Conservation (phyloP, 345 rosid species). For the Salix arbutifolia region DNA sequence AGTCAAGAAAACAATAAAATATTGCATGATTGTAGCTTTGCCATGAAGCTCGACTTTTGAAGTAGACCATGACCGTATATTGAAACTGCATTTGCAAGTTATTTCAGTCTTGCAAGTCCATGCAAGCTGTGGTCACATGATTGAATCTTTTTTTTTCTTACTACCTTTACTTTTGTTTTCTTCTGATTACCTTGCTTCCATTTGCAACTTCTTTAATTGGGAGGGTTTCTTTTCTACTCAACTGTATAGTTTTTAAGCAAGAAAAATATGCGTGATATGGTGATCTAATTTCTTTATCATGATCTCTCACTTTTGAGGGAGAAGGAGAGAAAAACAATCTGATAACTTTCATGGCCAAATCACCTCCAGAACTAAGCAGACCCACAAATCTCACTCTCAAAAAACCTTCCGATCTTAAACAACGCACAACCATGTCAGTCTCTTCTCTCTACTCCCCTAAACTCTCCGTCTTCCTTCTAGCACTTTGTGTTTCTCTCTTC, state of each 20-base stretch:
- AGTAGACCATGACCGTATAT: not conserved
- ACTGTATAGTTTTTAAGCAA: not conserved
- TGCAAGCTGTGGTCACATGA: not conserved
- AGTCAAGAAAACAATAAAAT: not conserved
- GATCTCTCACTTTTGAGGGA: not conserved
- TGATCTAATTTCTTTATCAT: not conserved
- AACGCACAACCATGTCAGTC: slow-evolving; percentile 2
- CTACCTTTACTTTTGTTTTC: not conserved
- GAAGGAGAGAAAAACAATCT: not conserved
- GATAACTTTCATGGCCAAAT: slow-evolving; percentile 5
- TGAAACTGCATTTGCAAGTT: not conserved
- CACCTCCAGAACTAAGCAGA: not conserved
- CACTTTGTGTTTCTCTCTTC: slow-evolving; percentile 24
- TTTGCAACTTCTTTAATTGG: not conserved
- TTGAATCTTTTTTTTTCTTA: not conserved
- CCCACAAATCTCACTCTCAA: not conserved
- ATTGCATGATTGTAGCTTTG: not conserved
- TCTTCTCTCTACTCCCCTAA: slow-evolving; percentile 22
- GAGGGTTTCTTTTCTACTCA: not conserved
- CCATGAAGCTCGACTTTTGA: not conserved
- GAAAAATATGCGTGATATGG: not conserved
- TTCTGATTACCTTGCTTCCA: not conserved
- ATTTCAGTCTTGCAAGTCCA: not conserved
- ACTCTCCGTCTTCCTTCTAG: slow-evolving; percentile 19
- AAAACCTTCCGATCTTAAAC: not conserved